Evolutionary conservation across 1,284 basidiomycete genomes (phyloP).

Genomic region (Schizophyllum amplum): DNA sequence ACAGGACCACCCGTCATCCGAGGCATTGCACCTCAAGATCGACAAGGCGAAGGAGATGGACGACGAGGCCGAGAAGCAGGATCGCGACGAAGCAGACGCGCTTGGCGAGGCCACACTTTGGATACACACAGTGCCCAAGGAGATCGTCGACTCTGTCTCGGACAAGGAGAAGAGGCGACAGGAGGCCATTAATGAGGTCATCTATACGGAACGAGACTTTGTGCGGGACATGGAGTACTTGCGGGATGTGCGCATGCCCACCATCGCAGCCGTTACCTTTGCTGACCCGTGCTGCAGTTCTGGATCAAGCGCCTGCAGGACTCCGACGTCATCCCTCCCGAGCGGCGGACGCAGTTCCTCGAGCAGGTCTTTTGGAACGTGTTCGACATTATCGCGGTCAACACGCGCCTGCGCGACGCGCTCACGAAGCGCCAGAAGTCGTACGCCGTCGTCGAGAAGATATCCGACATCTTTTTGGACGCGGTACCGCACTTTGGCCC

Average conservation of each 20-base stretch:
- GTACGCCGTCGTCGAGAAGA: slow-evolving; percentile 85
- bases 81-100: slow-evolving; percentile 2
- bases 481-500: slow-evolving; percentile 84
- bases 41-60: background rate
- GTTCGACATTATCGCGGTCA: slow-evolving; percentile 89
- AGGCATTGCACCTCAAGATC: background rate
- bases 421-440: slow-evolving; percentile 94
- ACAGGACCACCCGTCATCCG: background rate
- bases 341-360: slow-evolving; percentile 81
- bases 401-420: slow-evolving; percentile 80
- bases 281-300: slow-evolving; percentile 34
- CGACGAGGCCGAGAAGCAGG: background rate
- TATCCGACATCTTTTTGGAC: slow-evolving; percentile 91
- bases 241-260: slow-evolving; percentile 64
- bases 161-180: slow-evolving; percentile 95
- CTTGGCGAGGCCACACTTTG: slow-evolving; percentile 88
- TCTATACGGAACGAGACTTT: slow-evolving; percentile 97
- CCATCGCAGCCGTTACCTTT: slow-evolving; percentile 3
- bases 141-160: slow-evolving; percentile 87
- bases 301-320: slow-evolving; percentile 88
- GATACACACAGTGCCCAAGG: slow-evolving; percentile 94
- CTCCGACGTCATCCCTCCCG: slow-evolving; percentile 70
- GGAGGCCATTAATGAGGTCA: slow-evolving; percentile 98
- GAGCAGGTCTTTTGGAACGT: slow-evolving; percentile 98
- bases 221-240: slow-evolving; percentile 98